phyloP scores from a whole-genome alignment of 164 flowering plant species.

The Sedum album region DNA sequence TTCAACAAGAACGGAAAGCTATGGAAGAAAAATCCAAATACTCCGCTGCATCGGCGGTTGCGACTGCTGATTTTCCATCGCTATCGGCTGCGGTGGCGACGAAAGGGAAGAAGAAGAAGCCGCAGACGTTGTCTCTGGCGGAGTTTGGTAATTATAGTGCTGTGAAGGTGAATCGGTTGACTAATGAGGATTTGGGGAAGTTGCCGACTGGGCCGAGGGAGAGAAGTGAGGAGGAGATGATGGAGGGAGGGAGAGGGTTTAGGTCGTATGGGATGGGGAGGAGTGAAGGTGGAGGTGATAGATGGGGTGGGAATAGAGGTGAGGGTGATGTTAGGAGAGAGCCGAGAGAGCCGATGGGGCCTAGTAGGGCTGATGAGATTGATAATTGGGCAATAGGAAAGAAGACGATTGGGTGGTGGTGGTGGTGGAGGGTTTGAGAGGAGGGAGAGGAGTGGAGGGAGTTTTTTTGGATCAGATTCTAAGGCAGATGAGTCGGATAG shows the following conservation, averaged over 20 bases:
- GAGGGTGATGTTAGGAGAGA: conserved; percentile 16
- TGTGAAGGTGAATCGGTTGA: conserved; percentile 21
- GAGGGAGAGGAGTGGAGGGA: conserved; percentile 40
- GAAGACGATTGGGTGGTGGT: conserved; percentile 28
- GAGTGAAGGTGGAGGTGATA: conserved; percentile 19
- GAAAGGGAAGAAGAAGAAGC: conserved; percentile 81
- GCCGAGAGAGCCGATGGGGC: conserved; percentile 26
- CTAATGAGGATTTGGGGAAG: conserved; percentile 38
- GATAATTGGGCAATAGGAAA: conserved; percentile 87
- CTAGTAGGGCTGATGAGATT: conserved; percentile 84
- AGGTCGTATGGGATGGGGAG: conserved; percentile 35
- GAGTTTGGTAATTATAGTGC: conserved; percentile 46
- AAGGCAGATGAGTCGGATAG: conserved; percentile 73
- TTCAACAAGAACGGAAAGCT: conserved; percentile 16
- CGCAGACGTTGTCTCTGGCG: conserved; percentile 45
- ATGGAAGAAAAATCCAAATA: not conserved
- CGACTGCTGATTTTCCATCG: conserved; percentile 59
- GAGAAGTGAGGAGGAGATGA: conserved; percentile 75
- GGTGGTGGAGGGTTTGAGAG: conserved; percentile 34
- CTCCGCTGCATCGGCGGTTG: not conserved
- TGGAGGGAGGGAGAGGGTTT: conserved; percentile 66
- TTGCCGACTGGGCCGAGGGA: conserved; percentile 89
- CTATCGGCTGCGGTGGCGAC: conserved; percentile 54
- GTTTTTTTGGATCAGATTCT: conserved; percentile 58
- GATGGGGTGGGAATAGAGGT: conserved; percentile 25